These are phyloP conservation scores for Xylariales sp. DNA, from an alignment of 2,329 filamentous ascomycete species.

Conservation along the genomic window DNA sequence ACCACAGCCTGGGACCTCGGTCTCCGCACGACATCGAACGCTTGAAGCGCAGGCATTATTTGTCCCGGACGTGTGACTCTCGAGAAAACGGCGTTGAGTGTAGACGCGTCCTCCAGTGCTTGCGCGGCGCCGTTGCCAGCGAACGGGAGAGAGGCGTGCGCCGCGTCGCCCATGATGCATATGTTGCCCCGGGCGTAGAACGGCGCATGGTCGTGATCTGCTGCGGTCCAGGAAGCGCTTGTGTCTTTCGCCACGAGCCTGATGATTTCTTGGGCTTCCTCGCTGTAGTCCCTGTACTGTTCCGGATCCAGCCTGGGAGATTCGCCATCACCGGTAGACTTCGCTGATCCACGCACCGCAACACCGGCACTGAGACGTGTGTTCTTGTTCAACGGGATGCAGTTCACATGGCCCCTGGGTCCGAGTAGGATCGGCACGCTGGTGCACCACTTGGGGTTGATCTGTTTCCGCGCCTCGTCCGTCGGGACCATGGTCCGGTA, in stretches of 20 bases:
- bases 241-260: slow-evolving; percentile 24
- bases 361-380: slow-evolving; percentile 29
- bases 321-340: not conserved
- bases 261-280: slow-evolving; percentile 27
- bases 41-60: slow-evolving; percentile 20
- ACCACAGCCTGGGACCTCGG: slow-evolving; percentile 27
- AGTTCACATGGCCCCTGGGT: slow-evolving; percentile 27
- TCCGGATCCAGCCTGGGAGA: slow-evolving; percentile 20
- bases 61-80: slow-evolving; percentile 11
- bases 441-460: slow-evolving; percentile 24
- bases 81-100: slow-evolving; percentile 22
- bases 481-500: slow-evolving; percentile 24
- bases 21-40: slow-evolving; percentile 23
- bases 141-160: slow-evolving; percentile 30
- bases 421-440: slow-evolving; percentile 29
- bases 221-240: slow-evolving; percentile 25
- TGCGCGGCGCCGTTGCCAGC: slow-evolving; percentile 32
- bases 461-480: slow-evolving; percentile 20
- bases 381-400: slow-evolving; percentile 28
- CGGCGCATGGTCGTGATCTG: slow-evolving; percentile 30
- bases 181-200: slow-evolving; percentile 22
- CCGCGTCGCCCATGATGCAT: slow-evolving; percentile 29
- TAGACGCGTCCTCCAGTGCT: slow-evolving; percentile 31
- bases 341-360: slow-evolving; percentile 23
- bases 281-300: slow-evolving; percentile 25